Evolutionary conservation across 106 monocot genomes (phyloP), one percentile per base, ranked within the genome.

Genomic region (Vanilla planifolia): DNA sequence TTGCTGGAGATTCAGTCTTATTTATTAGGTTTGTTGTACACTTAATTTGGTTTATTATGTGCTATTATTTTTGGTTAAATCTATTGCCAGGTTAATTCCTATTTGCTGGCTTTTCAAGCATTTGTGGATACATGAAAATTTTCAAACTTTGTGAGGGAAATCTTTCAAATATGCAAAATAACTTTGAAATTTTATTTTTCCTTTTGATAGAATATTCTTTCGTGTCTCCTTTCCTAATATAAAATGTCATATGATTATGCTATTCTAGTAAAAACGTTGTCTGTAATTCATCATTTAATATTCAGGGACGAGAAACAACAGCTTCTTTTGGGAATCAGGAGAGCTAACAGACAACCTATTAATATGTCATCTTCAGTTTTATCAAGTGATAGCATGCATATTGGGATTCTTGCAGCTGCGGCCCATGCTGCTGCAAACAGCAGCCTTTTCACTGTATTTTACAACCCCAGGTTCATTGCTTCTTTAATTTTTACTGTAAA

Each of bases 341-440:
- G 85, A 14, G 89, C 89, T 61, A 81, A 73, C 63, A 75, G 85
- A 63, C 89, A 89, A 55, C 85, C 75, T 35, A 75, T 69, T 45
- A 76, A 72, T 63, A 60, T 89, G 51, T 80, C 89, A 17, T 89
- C 85, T 8, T 89, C 89, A 19, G 89, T 89, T 41, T 41, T 89
- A 15, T 89, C 89, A 16, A 85, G 82, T 42, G 80, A 81, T 68
- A 81, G 83, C 59, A 88, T 88, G 88, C 88, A 83, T 59, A 88
- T 88, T 25, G 88, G 88, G 5, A 77, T 88, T 60, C 71, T 88
- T 35, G 88, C 88, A 46, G 88, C 88, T 8, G 88, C 88, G 56
- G 88, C 88, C 21, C 88, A 88, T 69, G 88, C 88, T 52, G 83
- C 80, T 42, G 83, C 88, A 21, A 88, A 88, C 68, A 40, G 63